These are phyloP conservation scores for Juncus effusus DNA, from an alignment of 176 grass and related monocot species.

Conservation along the genomic window DNA sequence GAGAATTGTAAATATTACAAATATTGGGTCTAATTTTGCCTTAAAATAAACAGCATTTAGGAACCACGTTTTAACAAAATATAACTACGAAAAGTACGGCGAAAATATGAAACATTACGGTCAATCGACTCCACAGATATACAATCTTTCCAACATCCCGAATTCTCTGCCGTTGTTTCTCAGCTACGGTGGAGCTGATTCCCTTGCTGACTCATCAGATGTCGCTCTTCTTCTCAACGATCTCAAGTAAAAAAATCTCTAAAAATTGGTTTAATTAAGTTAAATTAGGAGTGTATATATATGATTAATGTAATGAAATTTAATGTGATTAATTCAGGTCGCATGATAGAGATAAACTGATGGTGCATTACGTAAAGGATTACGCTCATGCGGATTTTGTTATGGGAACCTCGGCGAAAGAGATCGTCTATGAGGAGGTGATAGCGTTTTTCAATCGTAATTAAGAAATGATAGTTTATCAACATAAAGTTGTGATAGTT, in stretches of 20 bases:
- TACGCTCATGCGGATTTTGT: slow-evolving; percentile 42
- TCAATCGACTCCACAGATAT: slow-evolving; percentile 13
- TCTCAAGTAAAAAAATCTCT: slow-evolving; percentile 14
- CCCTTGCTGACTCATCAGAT: slow-evolving; percentile 23
- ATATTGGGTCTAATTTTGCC: too few relatives aligned
- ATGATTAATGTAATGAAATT: not conserved
- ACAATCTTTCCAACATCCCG: slow-evolving; percentile 37
- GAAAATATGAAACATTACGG: slow-evolving; percentile 26
- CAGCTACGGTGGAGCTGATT: slow-evolving; percentile 38
- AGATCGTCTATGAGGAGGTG: slow-evolving; percentile 24
- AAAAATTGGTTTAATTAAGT: not conserved
- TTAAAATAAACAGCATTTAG: slow-evolving; percentile 18
- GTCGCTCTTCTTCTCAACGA: slow-evolving; percentile 19
- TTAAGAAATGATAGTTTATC: not conserved
- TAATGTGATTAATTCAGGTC: not conserved
- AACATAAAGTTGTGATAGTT: not conserved
- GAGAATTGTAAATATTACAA: too few relatives aligned
- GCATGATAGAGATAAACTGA: slow-evolving; percentile 29
- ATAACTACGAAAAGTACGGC: slow-evolving; percentile 10
- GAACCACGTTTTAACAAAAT: slow-evolving; percentile 28
- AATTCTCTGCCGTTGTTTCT: slow-evolving; percentile 30
- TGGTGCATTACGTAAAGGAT: slow-evolving; percentile 35
- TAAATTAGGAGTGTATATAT: not conserved
- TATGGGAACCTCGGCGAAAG: slow-evolving; percentile 29
- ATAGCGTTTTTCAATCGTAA: slow-evolving; percentile 27